Conservation (phyloP, 805 yeast genomes). For the Candida schatavii region DNA sequence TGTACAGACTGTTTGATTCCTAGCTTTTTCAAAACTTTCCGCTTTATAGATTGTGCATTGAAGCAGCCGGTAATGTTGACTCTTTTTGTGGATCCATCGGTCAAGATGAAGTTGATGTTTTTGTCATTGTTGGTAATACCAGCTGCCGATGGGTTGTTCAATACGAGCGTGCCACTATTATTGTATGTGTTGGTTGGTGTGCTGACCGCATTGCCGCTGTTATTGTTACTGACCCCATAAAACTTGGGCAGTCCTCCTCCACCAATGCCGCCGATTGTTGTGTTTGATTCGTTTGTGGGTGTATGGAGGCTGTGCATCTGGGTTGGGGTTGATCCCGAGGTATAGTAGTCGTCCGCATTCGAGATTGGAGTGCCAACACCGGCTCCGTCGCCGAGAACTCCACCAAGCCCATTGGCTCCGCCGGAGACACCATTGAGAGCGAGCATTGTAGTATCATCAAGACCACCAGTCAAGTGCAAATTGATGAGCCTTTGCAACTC, state of each 20-base stretch:
- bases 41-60: constrained; percentile 74
- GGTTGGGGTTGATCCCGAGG: neutral
- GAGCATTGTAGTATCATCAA: neutral
- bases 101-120: constrained; percentile 64
- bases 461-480: constrained; percentile 10
- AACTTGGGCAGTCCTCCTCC: neutral
- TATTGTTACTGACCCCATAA: neutral
- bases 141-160: neutral
- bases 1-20: constrained; percentile 41
- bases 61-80: constrained; percentile 77
- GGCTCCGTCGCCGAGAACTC: neutral
- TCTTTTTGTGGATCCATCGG: constrained; percentile 67
- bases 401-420: neutral
- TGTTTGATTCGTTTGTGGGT: neutral
- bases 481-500: constrained; percentile 21
- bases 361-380: constrained; percentile 2
- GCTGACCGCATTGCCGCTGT: neutral
- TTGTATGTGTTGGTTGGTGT: neutral
- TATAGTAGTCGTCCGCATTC: constrained; percentile 7
- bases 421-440: neutral
- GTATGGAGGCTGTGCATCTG: neutral
- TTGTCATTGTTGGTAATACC: constrained; percentile 17
- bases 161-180: neutral
- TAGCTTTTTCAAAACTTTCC: constrained; percentile 59
- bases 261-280: neutral